These are phyloP conservation scores for Candida tunisiensis DNA, from an alignment of 1,139 yeast genomes.

Conservation along the genomic window DNA sequence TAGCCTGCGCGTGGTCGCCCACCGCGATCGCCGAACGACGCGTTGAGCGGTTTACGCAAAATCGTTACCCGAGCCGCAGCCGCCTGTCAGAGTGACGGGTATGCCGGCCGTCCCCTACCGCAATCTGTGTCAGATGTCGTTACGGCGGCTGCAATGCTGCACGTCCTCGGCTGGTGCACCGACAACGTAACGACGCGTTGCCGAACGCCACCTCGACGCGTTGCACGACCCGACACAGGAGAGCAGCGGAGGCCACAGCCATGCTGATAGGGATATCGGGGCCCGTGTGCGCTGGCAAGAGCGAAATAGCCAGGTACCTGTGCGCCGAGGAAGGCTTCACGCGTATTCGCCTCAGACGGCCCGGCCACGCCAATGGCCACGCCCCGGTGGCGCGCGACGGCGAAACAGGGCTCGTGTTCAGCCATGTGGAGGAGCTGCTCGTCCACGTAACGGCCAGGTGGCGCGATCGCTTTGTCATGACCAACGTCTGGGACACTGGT, in stretches of 20 bases:
- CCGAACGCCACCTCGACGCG: too few species aligned
- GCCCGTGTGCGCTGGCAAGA: constrained; percentile 50
- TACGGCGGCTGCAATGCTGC: too few species aligned
- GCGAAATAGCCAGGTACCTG: constrained; percentile 45
- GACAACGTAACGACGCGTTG: too few species aligned
- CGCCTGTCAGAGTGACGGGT: too few species aligned
- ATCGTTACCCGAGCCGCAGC: too few species aligned
- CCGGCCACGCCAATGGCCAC: constrained; percentile 2
- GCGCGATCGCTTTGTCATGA: constrained; percentile 44
- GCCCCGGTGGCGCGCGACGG: constrained; percentile 1
- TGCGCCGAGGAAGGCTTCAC: constrained; percentile 41
- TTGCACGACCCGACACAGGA: background rate
- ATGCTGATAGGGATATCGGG: constrained; percentile 76
- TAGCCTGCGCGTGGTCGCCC: too few species aligned
- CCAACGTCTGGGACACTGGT: constrained; percentile 28
- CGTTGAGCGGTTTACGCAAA: too few species aligned
- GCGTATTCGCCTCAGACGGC: constrained; percentile 7
- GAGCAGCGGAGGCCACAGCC: background rate
- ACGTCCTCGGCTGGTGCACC: too few species aligned
- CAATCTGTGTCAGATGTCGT: too few species aligned
- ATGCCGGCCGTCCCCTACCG: too few species aligned
- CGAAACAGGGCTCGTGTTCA: constrained; percentile 13
- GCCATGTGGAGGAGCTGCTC: constrained; percentile 29
- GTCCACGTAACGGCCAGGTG: constrained; percentile 56
- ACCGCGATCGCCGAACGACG: too few species aligned